Evolutionary conservation across 805 yeast genomes (phyloP), one percentile per base, ranked within the genome.

Genomic region (Yueomyces sp.): DNA sequence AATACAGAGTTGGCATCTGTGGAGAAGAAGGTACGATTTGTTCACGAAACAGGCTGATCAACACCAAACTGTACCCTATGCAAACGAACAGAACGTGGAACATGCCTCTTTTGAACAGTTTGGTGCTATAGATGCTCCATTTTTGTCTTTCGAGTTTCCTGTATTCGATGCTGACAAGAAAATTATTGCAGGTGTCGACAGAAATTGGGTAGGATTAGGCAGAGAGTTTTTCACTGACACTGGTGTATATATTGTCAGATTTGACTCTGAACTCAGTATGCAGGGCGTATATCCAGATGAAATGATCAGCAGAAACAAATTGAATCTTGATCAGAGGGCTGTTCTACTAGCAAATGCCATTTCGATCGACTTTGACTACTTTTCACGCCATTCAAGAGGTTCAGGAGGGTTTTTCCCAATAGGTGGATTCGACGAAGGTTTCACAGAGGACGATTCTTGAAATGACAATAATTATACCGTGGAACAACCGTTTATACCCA

Each of bases 171-270:
- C 69, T 37, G 42, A 66, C 1, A 80, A 79, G 0, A 64, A 69
- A 12, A 74, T 83, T 0, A 64, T 82, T 44, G 95, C 82, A 0
- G 69, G 83, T 2, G 90, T 92, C 2, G 92, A 86, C 60, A 73
- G 97, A 53, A 87, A 87, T 61, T 92, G 95, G 92, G 94, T 84
- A 4, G 98, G 98, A 0, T 65, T 92, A 38, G 95, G 94, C 2
- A 73, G 96, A 54, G 98, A 92, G 58, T 63, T 88, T 54, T 81
- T 90, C 56, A 88, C 97, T 0, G 97, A 92, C 62, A 84, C 96
- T 0, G 97, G 97, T 48, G 88, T 86, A 2, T 90, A 92, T 60
- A 76, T 88, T 31, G 64, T 90, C 30, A 65, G 95, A 46, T 82
- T 87, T 84, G 94, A 85, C 53, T 49, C 65, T 1, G 81, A 83